Evolutionary conservation across 192 early-diverging fungal species (phyloP).

Genomic region (Borealophlyctis nickersoniae): DNA sequence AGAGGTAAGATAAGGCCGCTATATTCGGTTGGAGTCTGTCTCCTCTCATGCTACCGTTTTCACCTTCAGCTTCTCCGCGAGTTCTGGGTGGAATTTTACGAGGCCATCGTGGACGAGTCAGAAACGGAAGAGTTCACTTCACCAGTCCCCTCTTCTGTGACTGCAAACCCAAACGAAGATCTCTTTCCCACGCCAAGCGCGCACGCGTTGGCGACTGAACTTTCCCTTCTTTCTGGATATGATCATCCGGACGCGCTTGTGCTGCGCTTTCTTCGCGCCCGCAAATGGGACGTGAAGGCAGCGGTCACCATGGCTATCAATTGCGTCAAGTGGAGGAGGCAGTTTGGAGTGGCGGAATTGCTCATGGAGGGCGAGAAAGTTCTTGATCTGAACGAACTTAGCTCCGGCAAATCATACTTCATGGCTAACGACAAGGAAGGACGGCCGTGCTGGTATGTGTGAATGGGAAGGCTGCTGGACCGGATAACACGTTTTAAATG

Average conservation of each 20-base stretch:
- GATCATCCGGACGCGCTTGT: constrained; percentile 49
- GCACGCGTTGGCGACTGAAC: not conserved
- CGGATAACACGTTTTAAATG: no score
- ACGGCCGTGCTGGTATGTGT: constrained; percentile 50
- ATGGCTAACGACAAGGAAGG: constrained; percentile 49
- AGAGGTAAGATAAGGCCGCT: not conserved
- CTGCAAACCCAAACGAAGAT: not conserved
- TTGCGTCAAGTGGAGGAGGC: constrained; percentile 71
- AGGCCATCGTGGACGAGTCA: not conserved
- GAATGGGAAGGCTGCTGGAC: no score
- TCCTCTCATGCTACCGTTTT: not conserved
- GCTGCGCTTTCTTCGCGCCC: constrained; percentile 78
- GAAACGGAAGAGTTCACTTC: not conserved
- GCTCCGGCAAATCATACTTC: constrained; percentile 52
- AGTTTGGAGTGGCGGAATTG: constrained; percentile 53
- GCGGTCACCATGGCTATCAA: constrained; percentile 70
- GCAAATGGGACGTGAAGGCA: constrained; percentile 82
- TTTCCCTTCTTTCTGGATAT: not conserved
- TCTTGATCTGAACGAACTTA: constrained; percentile 47
- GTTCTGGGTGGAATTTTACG: not conserved
- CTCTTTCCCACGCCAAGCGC: not conserved
- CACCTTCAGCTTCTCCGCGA: not conserved
- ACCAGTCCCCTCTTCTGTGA: not conserved
- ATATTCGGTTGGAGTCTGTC: not conserved
- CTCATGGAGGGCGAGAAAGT: constrained; percentile 54